Conservation (phyloP, 331 rosid genomes). For the Quercus lobata region DNA sequence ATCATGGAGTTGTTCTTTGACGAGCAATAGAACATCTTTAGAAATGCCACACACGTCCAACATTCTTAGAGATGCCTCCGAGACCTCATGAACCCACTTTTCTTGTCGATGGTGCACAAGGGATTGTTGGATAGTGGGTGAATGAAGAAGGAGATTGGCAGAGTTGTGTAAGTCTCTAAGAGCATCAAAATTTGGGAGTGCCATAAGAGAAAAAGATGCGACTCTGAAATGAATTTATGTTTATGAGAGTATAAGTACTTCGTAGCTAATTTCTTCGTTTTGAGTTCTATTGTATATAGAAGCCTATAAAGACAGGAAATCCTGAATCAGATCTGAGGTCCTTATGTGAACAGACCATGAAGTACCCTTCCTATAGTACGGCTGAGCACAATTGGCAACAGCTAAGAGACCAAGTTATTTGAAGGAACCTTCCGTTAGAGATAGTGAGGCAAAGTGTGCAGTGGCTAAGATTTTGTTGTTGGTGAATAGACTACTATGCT, state of each 20-base stretch:
- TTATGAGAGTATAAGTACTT: neutral
- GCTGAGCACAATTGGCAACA: constrained; percentile 15
- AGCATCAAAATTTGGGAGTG: constrained; percentile 47
- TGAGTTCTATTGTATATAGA: neutral
- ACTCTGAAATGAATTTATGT: neutral
- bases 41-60: constrained; percentile 57
- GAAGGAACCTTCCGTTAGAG: constrained; percentile 10
- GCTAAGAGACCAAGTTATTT: constrained; percentile 17
- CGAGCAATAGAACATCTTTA: constrained; percentile 49
- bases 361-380: constrained; percentile 22
- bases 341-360: constrained; percentile 33
- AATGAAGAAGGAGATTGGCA: constrained; percentile 48
- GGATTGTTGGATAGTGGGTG: constrained; percentile 29
- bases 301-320: neutral
- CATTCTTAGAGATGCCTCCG: constrained; percentile 49
- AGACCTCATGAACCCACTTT: constrained; percentile 41
- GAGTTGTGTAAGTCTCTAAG: constrained; percentile 50
- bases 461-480: constrained; percentile 1
- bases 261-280: neutral
- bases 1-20: constrained; percentile 48
- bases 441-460: neutral
- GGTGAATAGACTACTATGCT: neutral
- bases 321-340: constrained; percentile 37
- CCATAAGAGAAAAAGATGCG: constrained; percentile 14
- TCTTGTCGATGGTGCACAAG: constrained; percentile 29